Evolutionary conservation across 108 stramenopile genomes (phyloP), one percentile per base, ranked within the genome.

Genomic region (Mayamaea pseudoterrestris): DNA sequence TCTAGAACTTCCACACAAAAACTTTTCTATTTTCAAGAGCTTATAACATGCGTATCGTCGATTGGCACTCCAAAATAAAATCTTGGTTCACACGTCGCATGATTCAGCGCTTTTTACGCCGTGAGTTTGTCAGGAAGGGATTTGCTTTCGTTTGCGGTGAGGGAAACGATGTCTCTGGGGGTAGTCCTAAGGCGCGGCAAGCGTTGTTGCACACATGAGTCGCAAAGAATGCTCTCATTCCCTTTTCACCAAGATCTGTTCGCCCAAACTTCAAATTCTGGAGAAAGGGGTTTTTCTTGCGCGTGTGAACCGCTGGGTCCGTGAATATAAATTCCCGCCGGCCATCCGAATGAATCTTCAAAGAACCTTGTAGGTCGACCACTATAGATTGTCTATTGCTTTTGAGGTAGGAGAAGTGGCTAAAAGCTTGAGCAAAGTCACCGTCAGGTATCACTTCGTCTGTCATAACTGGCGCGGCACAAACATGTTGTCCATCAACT

Each of bases 311-410:
- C 12, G 60, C 70, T 3, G 70, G 70, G 31, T 71, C 65, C 18
- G 70, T 71, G n/a, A 71, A 42, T 20, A 57, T 31, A 25, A 31
- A 71, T 5, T 40, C 31, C 23, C 37, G 43, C 2, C 51, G 53
- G 22, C 70, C 65, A 25, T 55, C 57, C 1, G 16, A 17, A 23
- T 48, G 62, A 18, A 31, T 22, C 8, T 58, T 30, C 21, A 72
- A 47, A 4, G 60, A 61, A 20, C 71, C 71, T 45, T 73, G 71
- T 5, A 73, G 46, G 35, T 73, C 71, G 17, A 73, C 71, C 14
- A 73, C 63, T 47, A 73, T 73, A 28, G 54, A 52, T 1, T 45
- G 24, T 23, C 34, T 30, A 24, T 47, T 59, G 35, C 62, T 64
- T 20, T 64, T 64, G 21, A 44, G 62, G 44, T 66, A 73, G 1